A percentile compares a stretch with the other conserved stretches of the same genome.
Conservation (phyloP, 2,329 filamentous ascomycete genomes). For the Albophoma yamanashiensis region DNA sequence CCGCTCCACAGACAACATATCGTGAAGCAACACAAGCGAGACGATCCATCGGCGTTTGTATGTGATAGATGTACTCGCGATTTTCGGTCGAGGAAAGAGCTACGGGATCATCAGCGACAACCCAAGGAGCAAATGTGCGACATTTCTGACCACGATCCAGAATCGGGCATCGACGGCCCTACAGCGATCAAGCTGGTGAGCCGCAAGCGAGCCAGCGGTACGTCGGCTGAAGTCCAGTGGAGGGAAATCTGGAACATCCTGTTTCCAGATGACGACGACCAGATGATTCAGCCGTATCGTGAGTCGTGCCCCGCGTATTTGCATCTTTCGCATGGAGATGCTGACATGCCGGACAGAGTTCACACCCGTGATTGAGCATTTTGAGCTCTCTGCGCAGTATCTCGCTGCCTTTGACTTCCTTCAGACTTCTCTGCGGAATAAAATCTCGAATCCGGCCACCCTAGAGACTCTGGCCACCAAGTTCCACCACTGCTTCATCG, state of each 20-base stretch:
- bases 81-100: constrained; percentile 24
- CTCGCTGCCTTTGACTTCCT: constrained; percentile 21
- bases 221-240: constrained; percentile 27
- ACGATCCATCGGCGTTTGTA: constrained; percentile 27
- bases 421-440: constrained; percentile 21
- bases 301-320: background rate
- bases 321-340: too few relatives aligned
- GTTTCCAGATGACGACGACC: constrained; percentile 28
- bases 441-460: constrained; percentile 24
- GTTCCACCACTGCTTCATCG: constrained; percentile 29
- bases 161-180: constrained; percentile 27
- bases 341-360: constrained; percentile 16
- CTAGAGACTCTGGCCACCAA: constrained; percentile 27
- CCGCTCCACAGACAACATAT: constrained; percentile 24
- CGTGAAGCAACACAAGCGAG: constrained; percentile 30
- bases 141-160: constrained; percentile 26
- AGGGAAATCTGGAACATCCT: constrained; percentile 30
- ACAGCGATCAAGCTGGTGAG: constrained; percentile 28
- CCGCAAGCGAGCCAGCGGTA: constrained; percentile 26
- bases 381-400: constrained; percentile 24
- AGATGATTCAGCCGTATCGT: constrained; percentile 19
- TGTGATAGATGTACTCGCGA: constrained; percentile 29
- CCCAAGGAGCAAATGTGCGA: constrained; percentile 31
- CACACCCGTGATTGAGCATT: constrained; percentile 29
- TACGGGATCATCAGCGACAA: constrained; percentile 27